These are phyloP conservation scores for Antitrichia curtipendula DNA, from an alignment of 225 moss, liverwort and hornwort species.

Conservation along the genomic window DNA sequence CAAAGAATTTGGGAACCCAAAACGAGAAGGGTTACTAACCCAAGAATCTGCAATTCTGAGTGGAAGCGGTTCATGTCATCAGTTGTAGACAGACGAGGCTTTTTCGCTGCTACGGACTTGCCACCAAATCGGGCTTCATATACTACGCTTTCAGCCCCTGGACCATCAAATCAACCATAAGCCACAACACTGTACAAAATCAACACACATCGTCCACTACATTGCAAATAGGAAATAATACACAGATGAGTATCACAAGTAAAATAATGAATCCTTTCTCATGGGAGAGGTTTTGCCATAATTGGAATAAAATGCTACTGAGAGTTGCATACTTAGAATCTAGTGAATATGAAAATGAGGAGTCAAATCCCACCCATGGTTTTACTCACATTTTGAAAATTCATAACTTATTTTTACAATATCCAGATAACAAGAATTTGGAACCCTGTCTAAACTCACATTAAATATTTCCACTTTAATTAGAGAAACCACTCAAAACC, in stretches of 20 bases:
- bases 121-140: constrained; percentile 36
- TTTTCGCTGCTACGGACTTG: constrained; percentile 48
- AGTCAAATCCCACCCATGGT: neutral
- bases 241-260: neutral
- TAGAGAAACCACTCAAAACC: neutral
- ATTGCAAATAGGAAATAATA: neutral
- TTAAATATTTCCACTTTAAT: neutral
- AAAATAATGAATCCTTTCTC: neutral
- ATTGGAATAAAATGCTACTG: neutral
- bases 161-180: neutral
- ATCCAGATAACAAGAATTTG: neutral
- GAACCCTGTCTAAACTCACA: neutral
- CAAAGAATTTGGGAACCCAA: neutral
- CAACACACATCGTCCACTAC: neutral
- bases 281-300: neutral
- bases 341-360: neutral
- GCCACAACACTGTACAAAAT: neutral
- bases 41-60: constrained; percentile 40
- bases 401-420: neutral
- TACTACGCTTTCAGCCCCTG: constrained; percentile 60
- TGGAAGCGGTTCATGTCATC: constrained; percentile 52
- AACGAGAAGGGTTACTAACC: neutral
- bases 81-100: constrained; percentile 40
- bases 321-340: neutral
- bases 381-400: neutral